phyloP scores from a whole-genome alignment of 345 rosid species.

The Balakata baccata region DNA sequence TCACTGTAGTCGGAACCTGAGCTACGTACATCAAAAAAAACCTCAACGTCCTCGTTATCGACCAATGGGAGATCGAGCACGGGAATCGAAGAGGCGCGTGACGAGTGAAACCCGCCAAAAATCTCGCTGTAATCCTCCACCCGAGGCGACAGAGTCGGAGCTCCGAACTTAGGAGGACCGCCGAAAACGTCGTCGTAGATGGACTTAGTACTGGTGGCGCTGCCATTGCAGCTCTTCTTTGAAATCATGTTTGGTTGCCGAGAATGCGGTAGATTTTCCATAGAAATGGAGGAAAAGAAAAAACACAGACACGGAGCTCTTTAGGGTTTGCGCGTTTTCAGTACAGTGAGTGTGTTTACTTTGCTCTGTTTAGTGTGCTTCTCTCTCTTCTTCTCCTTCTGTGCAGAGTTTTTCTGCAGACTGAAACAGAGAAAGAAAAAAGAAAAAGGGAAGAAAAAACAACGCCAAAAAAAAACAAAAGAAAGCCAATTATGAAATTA shows the following conservation, averaged over 20 bases:
- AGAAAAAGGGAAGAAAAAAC: background rate
- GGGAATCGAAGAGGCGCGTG: conserved; percentile 81
- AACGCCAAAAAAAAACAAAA: background rate
- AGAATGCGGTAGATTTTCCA: conserved; percentile 68
- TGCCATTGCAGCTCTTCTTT: conserved; percentile 24
- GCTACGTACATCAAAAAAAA: conserved; percentile 60
- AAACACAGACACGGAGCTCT: background rate
- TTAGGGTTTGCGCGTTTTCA: conserved; percentile 26
- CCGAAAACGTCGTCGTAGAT: conserved; percentile 77
- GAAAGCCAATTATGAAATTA: conserved; percentile 18
- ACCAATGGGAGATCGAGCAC: conserved; percentile 78
- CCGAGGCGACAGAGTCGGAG: conserved; percentile 67
- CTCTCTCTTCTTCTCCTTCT: conserved; percentile 11
- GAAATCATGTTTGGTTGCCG: conserved; percentile 41
- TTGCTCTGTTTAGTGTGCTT: conserved; percentile 12
- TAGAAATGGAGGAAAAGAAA: conserved; percentile 23
- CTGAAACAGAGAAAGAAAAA: conserved; percentile 17
- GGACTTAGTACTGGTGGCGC: conserved; percentile 22
- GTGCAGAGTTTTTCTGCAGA: background rate
- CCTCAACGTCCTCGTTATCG: conserved; percentile 36
- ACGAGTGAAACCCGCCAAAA: conserved; percentile 71
- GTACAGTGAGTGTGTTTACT: background rate
- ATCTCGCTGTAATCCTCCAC: conserved; percentile 80
- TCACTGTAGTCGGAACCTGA: conserved; percentile 64
- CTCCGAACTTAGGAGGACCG: conserved; percentile 57